Percentiles rank a stretch among this genome's conserved stretches.
Conservation (phyloP, 192 early-diverging fungal genomes). For the Coemansia sp. region DNA sequence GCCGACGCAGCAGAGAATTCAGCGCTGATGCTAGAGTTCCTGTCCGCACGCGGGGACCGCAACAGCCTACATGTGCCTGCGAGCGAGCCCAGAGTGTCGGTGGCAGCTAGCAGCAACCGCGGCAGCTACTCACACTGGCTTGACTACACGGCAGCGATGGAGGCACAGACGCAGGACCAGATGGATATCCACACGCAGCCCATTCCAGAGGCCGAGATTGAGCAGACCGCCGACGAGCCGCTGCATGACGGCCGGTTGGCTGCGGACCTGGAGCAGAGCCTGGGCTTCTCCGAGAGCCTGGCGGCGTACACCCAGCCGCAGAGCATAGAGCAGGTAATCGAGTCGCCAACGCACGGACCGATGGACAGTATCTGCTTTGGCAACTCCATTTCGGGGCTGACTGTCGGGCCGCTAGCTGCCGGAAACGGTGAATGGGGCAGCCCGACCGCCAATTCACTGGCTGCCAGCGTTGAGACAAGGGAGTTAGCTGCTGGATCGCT, state of each 20-base stretch:
- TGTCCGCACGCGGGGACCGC: slow-evolving; percentile 3
- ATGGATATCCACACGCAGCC: neutral
- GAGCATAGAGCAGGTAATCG: neutral
- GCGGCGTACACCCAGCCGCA: neutral
- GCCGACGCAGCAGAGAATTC: slow-evolving; percentile 18
- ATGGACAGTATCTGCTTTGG: neutral
- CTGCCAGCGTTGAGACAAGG: neutral
- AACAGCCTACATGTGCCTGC: neutral
- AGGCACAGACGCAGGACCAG: neutral
- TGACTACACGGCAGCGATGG: slow-evolving; percentile 3
- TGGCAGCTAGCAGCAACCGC: slow-evolving; percentile 6
- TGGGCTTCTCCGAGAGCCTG: slow-evolving; percentile 16
- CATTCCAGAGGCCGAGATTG: neutral
- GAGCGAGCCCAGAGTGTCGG: neutral
- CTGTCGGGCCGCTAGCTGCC: neutral
- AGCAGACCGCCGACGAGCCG: neutral
- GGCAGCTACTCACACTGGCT: slow-evolving; percentile 21
- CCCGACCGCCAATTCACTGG: too few species aligned
- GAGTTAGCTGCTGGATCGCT: neutral
- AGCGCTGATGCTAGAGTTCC: slow-evolving; percentile 7
- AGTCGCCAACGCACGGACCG: neutral
- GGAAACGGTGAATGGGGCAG: too few species aligned
- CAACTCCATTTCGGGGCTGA: neutral
- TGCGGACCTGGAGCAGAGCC: slow-evolving; percentile 8
- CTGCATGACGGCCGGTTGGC: slow-evolving; percentile 5